A percentile compares a stretch with the other conserved stretches of the same genome.
phyloP scores from a whole-genome alignment of 352 stramenopile genomes.

The Pythium inflatum region DNA sequence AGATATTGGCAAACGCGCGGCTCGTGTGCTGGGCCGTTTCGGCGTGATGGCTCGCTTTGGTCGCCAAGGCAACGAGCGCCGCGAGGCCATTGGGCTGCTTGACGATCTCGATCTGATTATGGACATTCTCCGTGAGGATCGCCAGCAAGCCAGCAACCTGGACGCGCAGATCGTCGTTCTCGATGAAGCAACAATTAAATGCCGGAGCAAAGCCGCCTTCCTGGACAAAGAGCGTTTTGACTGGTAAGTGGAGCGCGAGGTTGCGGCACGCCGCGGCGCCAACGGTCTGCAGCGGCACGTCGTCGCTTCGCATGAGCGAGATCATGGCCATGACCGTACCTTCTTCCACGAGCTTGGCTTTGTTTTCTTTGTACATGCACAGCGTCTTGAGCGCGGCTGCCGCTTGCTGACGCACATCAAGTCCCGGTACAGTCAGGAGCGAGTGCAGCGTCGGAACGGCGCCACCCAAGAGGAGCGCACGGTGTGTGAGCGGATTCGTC shows the following conservation, averaged over 20 bases:
- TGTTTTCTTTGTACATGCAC: constrained; percentile 90
- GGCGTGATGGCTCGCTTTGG: constrained; percentile 58
- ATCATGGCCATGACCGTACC: constrained; percentile 87
- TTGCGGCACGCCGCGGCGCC: constrained; percentile 88
- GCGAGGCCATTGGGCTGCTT: constrained; percentile 66
- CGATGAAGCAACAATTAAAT: constrained; percentile 61
- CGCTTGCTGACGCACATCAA: constrained; percentile 88
- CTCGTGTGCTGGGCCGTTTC: constrained; percentile 90
- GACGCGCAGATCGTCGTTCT: constrained; percentile 83
- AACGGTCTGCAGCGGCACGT: constrained; percentile 86
- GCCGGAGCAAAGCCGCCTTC: constrained; percentile 70
- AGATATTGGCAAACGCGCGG: constrained; percentile 90
- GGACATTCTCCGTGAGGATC: constrained; percentile 91
- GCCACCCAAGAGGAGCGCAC: constrained; percentile 62
- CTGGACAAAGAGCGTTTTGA: constrained; percentile 71
- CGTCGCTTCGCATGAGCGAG: constrained; percentile 74
- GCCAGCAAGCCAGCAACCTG: constrained; percentile 90
- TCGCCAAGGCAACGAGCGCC: constrained; percentile 64
- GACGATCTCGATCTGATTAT: constrained; percentile 91
- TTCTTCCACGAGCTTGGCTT: constrained; percentile 85
- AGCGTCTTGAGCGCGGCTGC: constrained; percentile 93
- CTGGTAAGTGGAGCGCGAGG: constrained; percentile 77
- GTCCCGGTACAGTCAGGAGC: constrained; percentile 69
- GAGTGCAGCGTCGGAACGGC: constrained; percentile 66
- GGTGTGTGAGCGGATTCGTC: constrained; percentile 74